Evolutionary conservation across 2,329 filamentous ascomycete species (phyloP).

Genomic region (Sporothrix dimorphospora): DNA sequence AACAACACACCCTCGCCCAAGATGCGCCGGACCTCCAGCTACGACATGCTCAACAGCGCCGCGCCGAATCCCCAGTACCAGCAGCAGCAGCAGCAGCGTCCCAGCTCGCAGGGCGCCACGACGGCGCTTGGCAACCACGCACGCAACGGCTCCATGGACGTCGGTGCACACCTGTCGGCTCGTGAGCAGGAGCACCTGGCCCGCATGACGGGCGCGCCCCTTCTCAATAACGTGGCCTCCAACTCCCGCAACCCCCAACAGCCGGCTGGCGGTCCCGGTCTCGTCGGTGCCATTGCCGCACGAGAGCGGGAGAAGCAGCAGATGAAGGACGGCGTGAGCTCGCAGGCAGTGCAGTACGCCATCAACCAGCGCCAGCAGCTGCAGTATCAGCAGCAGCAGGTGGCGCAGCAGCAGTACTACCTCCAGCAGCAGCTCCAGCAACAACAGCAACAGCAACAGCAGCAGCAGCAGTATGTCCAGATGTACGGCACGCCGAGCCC

Average conservation of each 20-base stretch:
- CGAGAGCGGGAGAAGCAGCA: conserved; percentile 77
- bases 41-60: conserved; percentile 43
- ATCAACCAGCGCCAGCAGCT: conserved; percentile 65
- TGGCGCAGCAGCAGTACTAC: conserved; percentile 42
- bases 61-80: conserved; percentile 45
- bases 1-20: conserved; percentile 50
- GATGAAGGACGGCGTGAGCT: conserved; percentile 69
- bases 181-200: conserved; percentile 89
- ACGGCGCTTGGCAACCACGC: conserved; percentile 46
- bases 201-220: conserved; percentile 74
- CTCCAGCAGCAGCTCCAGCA: conserved; percentile 38
- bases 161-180: conserved; percentile 69
- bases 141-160: conserved; percentile 37
- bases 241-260: conserved; percentile 52
- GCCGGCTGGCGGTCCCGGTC: conserved; percentile 59
- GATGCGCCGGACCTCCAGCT: conserved; percentile 47
- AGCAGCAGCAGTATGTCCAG: conserved; percentile 36
- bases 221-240: conserved; percentile 69
- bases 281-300: conserved; percentile 78
- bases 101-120: conserved; percentile 63
- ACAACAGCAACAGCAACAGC: conserved; percentile 39
- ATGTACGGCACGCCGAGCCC: conserved; percentile 30
- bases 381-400: conserved; percentile 44
- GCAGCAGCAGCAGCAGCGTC: conserved; percentile 46
- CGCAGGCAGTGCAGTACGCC: conserved; percentile 72